phyloP scores from a whole-genome alignment of 495 filamentous ascomycete genomes.

The Tuber indicum region DNA sequence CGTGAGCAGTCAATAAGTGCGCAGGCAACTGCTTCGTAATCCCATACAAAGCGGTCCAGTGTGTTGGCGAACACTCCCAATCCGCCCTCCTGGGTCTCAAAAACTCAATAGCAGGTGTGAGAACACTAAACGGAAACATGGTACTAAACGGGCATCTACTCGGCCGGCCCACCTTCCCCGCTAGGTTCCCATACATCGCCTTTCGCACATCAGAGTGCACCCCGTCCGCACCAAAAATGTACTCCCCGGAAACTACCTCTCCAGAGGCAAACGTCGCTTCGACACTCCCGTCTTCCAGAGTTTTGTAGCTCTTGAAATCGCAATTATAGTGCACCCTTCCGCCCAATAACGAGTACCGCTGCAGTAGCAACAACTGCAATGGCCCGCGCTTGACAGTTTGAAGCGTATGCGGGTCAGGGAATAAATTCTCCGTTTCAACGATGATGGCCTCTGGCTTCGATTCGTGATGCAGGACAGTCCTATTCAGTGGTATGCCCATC shows the following conservation, averaged over 20 bases:
- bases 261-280: constrained; percentile 7
- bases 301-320: constrained; percentile 6
- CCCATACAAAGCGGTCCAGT: constrained; percentile 32
- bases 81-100: neutral
- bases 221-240: constrained; percentile 29
- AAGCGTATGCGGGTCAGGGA: constrained; percentile 21
- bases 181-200: constrained; percentile 13
- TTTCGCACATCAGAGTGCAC: constrained; percentile 16
- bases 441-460: neutral
- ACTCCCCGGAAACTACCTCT: neutral
- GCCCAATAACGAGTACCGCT: constrained; percentile 7
- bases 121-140: neutral
- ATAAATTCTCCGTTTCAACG: constrained; percentile 5
- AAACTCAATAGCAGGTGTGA: neutral
- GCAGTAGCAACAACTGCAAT: constrained; percentile 13
- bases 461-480: constrained; percentile 13
- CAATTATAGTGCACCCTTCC: constrained; percentile 13
- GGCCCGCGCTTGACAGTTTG: constrained; percentile 24
- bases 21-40: constrained; percentile 16
- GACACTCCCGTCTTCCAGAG: neutral
- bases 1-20: constrained; percentile 8
- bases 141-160: constrained; percentile 12
- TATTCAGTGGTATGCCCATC: constrained; percentile 16
- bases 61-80: constrained; percentile 20
- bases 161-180: constrained; percentile 5